Conservation (phyloP, 2,329 filamentous ascomycete genomes). For the Monascus ruber region DNA sequence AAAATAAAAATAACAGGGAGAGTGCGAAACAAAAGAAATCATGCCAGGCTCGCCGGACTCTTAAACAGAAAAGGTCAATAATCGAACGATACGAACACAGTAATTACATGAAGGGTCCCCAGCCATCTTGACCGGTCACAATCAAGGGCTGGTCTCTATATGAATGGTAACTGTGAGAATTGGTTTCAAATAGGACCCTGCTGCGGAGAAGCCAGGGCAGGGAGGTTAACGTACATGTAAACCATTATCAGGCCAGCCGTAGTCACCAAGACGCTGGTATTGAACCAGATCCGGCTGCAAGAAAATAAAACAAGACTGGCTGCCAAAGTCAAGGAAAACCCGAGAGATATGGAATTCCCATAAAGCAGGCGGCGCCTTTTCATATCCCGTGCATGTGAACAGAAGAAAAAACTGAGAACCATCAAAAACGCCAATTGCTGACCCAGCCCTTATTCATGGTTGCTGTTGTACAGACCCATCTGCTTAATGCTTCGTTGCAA, state of each 20-base stretch:
- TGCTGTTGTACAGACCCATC: constrained; percentile 17
- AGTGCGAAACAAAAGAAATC: constrained; percentile 2
- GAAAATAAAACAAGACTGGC: constrained; percentile 15
- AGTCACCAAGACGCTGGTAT: constrained; percentile 22
- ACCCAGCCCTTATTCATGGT: constrained; percentile 18
- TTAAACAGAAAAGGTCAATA: constrained; percentile 5
- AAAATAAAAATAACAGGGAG: constrained; percentile 4
- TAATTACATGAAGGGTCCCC: constrained; percentile 25
- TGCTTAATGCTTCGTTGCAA: constrained; percentile 23
- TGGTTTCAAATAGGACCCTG: constrained; percentile 34
- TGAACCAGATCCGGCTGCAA: constrained; percentile 28
- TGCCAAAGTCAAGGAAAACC: constrained; percentile 17
- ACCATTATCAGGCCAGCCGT: constrained; percentile 24
- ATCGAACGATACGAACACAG: constrained; percentile 17
- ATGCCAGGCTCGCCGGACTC: constrained; percentile 4
- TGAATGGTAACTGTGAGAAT: constrained; percentile 34
- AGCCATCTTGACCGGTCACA: constrained; percentile 15
- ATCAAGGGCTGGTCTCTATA: constrained; percentile 25
- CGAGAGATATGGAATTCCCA: constrained; percentile 24
- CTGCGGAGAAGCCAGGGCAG: constrained; percentile 31
- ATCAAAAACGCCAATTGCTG: constrained; percentile 26
- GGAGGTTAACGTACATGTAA: constrained; percentile 42
- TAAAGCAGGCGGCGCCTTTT: constrained; percentile 24
- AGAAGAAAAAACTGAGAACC: constrained; percentile 14
- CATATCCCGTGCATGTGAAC: constrained; percentile 4